These are phyloP conservation scores for Saitozyma sp. DNA, from an alignment of 768 basidiomycete genomes.

Conservation along the genomic window DNA sequence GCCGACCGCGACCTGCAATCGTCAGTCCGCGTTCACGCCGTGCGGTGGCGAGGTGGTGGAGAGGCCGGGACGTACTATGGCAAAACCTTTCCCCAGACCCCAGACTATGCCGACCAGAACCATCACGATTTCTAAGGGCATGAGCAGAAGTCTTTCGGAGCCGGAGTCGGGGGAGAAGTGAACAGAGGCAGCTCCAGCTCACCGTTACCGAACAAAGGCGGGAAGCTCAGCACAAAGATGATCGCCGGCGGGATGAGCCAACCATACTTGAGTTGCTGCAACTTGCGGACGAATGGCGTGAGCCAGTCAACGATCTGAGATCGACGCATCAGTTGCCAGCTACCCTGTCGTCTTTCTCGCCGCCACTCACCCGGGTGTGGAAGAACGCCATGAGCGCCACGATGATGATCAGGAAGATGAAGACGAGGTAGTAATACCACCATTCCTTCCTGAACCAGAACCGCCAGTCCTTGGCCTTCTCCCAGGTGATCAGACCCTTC, in stretches of 20 bases:
- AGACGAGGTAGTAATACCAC: conserved; percentile 51
- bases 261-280: conserved; percentile 53
- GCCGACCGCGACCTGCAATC: conserved; percentile 29
- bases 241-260: conserved; percentile 59
- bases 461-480: conserved; percentile 25
- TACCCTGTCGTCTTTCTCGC: not conserved
- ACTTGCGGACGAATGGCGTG: conserved; percentile 63
- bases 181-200: too few species aligned
- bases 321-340: not conserved
- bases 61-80: conserved; percentile 60
- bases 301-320: conserved; percentile 60
- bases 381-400: conserved; percentile 63
- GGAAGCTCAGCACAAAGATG: conserved; percentile 79
- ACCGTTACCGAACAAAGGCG: conserved; percentile 87
- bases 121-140: conserved; percentile 60
- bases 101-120: conserved; percentile 86
- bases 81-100: conserved; percentile 85
- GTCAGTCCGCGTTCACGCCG: conserved; percentile 53
- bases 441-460: conserved; percentile 36
- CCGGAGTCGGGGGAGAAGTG: not conserved
- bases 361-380: conserved; percentile 58
- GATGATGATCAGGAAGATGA: conserved; percentile 58
- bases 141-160: not conserved
- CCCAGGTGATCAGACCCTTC: conserved; percentile 28
- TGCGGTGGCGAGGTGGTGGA: too few species aligned